Evolutionary conservation across 2,329 filamentous ascomycete species (phyloP).

Genomic region (Arachnomyces sp.): DNA sequence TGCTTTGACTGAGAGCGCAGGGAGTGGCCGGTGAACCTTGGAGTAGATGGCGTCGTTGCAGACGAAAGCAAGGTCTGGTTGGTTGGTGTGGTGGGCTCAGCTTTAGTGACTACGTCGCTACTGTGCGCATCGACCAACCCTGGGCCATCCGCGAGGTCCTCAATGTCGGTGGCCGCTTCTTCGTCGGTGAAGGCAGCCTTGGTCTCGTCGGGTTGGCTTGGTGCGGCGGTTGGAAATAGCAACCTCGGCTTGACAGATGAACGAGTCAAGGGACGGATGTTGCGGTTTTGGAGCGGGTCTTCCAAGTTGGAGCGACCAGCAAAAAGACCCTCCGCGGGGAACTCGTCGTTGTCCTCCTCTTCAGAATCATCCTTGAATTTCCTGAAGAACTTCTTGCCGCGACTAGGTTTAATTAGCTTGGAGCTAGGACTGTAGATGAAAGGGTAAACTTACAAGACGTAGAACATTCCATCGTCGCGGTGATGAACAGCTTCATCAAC

Average conservation of each 20-base stretch:
- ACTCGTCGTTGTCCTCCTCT: constrained; percentile 34
- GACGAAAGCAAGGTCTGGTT: constrained; percentile 8
- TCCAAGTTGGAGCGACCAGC: constrained; percentile 31
- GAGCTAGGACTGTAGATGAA: constrained; percentile 3
- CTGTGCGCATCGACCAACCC: neutral
- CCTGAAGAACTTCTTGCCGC: constrained; percentile 54
- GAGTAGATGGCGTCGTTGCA: constrained; percentile 22
- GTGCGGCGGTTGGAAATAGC: constrained; percentile 46
- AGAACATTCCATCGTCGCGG: constrained; percentile 51
- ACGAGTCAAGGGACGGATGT: constrained; percentile 46
- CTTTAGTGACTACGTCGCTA: no score
- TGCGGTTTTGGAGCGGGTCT: constrained; percentile 20
- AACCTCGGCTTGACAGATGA: constrained; percentile 52
- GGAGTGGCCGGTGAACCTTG: constrained; percentile 23
- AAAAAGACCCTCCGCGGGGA: constrained; percentile 34
- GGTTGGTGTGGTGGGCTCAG: constrained; percentile 1
- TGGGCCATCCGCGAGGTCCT: constrained; percentile 25
- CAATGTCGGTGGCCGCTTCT: constrained; percentile 50
- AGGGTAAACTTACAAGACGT: constrained; percentile 48
- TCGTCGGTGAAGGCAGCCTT: constrained; percentile 31
- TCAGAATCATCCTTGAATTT: constrained; percentile 41
- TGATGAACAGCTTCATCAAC: constrained; percentile 42
- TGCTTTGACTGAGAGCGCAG: constrained; percentile 23
- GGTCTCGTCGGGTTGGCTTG: constrained; percentile 31
- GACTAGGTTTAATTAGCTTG: constrained; percentile 32